Conservation (phyloP, 2,329 filamentous ascomycete genomes). For the Nemania abortiva region DNA sequence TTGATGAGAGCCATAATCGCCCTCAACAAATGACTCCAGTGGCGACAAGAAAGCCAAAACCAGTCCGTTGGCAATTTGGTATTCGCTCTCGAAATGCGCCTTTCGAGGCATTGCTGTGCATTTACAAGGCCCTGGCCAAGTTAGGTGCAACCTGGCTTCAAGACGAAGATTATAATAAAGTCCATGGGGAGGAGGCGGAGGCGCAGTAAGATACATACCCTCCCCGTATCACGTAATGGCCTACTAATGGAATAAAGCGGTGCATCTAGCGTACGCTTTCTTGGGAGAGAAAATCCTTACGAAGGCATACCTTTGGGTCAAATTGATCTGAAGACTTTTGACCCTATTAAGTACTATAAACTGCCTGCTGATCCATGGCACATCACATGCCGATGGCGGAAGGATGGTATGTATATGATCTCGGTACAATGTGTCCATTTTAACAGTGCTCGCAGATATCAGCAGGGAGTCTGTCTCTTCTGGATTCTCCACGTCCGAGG, state of each 20-base stretch:
- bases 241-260: conserved; percentile 39
- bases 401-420: conserved; percentile 73
- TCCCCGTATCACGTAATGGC: background rate
- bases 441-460: conserved; percentile 55
- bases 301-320: conserved; percentile 47
- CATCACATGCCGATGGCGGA: conserved; percentile 89
- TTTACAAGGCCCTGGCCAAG: conserved; percentile 90
- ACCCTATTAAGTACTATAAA: conserved; percentile 75
- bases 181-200: conserved; percentile 60
- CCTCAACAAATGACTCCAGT: conserved; percentile 74
- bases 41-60: conserved; percentile 78
- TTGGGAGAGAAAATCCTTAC: conserved; percentile 46
- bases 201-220: conserved; percentile 51
- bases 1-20: conserved; percentile 72
- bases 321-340: conserved; percentile 56
- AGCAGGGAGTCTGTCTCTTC: conserved; percentile 51
- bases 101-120: conserved; percentile 92
- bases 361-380: conserved; percentile 97
- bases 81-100: conserved; percentile 95
- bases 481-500: conserved; percentile 48
- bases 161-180: conserved; percentile 69
- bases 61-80: conserved; percentile 96
- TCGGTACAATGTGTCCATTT: conserved; percentile 45
- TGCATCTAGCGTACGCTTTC: conserved; percentile 26
- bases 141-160: conserved; percentile 90